Evolutionary conservation across 306 rosid species (phyloP).

Genomic region (Datisca glomerata): DNA sequence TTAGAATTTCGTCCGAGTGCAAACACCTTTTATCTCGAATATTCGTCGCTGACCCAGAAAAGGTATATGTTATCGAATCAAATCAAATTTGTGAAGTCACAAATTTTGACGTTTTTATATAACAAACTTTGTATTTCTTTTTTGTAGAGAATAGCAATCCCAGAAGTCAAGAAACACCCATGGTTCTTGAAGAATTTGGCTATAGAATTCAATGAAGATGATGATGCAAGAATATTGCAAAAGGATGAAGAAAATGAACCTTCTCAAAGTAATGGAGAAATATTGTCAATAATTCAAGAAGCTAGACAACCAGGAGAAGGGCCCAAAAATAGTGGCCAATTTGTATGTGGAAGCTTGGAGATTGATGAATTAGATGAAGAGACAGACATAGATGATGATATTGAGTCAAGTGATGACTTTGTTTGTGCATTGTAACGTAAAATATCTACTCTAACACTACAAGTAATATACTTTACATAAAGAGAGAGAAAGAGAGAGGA

Average conservation of each 20-base stretch:
- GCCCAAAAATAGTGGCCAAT: slow-evolving; percentile 35
- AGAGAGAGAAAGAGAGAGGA: slow-evolving; percentile 8
- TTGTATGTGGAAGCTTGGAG: slow-evolving; percentile 78
- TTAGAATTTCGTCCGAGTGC: slow-evolving; percentile 63
- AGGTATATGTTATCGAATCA: slow-evolving; percentile 26
- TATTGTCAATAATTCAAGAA: slow-evolving; percentile 59
- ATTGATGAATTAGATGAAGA: slow-evolving; percentile 74
- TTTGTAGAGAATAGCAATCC: slow-evolving; percentile 75
- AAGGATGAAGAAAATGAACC: slow-evolving; percentile 19
- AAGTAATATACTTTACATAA: neutral
- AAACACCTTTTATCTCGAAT: slow-evolving; percentile 75
- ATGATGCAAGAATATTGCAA: slow-evolving; percentile 17
- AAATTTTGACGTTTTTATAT: neutral
- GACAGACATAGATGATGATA: slow-evolving; percentile 76
- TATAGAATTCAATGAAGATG: slow-evolving; percentile 52
- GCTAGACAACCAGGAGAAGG: slow-evolving; percentile 51
- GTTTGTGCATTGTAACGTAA: slow-evolving; percentile 60
- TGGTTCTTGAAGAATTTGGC: slow-evolving; percentile 78
- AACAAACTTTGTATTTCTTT: neutral
- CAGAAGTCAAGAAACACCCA: slow-evolving; percentile 61
- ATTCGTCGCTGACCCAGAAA: slow-evolving; percentile 72
- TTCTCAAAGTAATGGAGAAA: slow-evolving; percentile 48
- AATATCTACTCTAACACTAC: slow-evolving; percentile 2
- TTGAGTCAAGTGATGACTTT: slow-evolving; percentile 87
- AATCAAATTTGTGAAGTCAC: neutral